Evolutionary conservation across 2,329 filamentous ascomycete species (phyloP).

Genomic region (Byssothecium circinans): DNA sequence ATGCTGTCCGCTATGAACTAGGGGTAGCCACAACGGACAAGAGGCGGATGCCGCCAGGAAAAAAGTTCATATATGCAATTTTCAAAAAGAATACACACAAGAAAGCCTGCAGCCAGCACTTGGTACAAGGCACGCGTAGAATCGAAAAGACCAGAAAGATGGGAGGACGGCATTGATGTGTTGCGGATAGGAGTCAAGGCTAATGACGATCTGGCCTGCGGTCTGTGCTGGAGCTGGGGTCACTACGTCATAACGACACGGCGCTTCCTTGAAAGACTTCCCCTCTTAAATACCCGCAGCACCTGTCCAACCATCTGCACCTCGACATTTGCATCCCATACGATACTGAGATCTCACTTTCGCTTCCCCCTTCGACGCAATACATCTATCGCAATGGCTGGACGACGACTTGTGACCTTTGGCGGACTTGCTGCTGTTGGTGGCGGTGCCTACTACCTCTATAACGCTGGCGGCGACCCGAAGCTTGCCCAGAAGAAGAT

Average conservation of each 20-base stretch:
- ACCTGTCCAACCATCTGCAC: conserved; percentile 3
- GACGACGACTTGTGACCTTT: conserved; percentile 22
- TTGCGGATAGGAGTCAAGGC: conserved; percentile 1
- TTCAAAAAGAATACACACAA: conserved; percentile 1
- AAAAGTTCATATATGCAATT: conserved; percentile 1
- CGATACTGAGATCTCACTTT: conserved; percentile 6
- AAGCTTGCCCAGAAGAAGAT: conserved; percentile 83
- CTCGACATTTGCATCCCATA: conserved; percentile 6
- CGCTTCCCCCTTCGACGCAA: conserved; percentile 5
- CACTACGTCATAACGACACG: conserved; percentile 26
- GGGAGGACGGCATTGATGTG: conserved; percentile 3
- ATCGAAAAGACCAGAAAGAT: not conserved
- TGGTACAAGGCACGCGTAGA: conserved; percentile 2
- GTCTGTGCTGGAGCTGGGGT: conserved; percentile 22
- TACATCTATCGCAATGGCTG: conserved; percentile 28
- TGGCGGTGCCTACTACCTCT: conserved; percentile 82
- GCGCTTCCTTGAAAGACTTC: conserved; percentile 26
- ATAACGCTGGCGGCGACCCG: conserved; percentile 77
- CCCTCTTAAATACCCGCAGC: conserved; percentile 27
- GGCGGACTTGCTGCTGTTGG: conserved; percentile 55
- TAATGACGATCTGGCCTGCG: conserved; percentile 22
- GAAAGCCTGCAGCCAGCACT: conserved; percentile 6
- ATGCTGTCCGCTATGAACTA: conserved; percentile 17
- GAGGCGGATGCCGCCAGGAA: not conserved
- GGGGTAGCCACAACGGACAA: conserved; percentile 14